Percentiles rank a stretch among this genome's conserved stretches.
These are phyloP conservation scores for Macrocystidia cucumis DNA, from an alignment of 1,284 basidiomycete species.

Conservation along the genomic window DNA sequence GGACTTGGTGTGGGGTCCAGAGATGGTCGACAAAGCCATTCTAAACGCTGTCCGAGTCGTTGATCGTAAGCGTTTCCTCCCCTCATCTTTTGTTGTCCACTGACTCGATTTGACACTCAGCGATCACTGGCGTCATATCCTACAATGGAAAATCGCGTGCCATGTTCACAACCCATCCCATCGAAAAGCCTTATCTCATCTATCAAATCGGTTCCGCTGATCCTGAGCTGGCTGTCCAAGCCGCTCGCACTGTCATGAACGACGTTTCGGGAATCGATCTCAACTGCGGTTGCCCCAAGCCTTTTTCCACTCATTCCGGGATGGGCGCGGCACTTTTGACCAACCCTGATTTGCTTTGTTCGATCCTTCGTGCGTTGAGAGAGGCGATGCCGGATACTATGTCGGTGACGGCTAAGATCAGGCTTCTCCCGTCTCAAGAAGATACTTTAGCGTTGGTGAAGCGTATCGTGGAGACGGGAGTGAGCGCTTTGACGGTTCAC, in stretches of 20 bases:
- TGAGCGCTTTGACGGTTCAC: slow-evolving; percentile 89
- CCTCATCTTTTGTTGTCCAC: neutral
- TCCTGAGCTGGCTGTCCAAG: slow-evolving; percentile 87
- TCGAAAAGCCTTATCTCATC: slow-evolving; percentile 88
- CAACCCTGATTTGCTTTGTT: slow-evolving; percentile 86
- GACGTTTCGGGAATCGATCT: slow-evolving; percentile 94
- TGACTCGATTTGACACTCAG: slow-evolving; percentile 28
- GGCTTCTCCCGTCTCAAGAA: slow-evolving; percentile 80
- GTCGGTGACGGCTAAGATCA: slow-evolving; percentile 88
- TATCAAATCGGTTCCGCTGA: slow-evolving; percentile 91
- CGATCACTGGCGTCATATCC: slow-evolving; percentile 82
- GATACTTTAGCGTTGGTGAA: slow-evolving; percentile 85
- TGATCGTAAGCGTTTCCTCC: slow-evolving; percentile 54
- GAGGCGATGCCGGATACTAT: slow-evolving; percentile 69
- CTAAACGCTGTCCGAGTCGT: slow-evolving; percentile 79
- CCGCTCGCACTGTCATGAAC: slow-evolving; percentile 78
- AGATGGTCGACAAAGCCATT: slow-evolving; percentile 95
- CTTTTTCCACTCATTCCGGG: slow-evolving; percentile 91
- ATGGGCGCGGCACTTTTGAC: slow-evolving; percentile 96
- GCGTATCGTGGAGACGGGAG: slow-evolving; percentile 81
- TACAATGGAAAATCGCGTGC: slow-evolving; percentile 78
- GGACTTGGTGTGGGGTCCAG: slow-evolving; percentile 94
- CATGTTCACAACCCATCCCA: slow-evolving; percentile 90
- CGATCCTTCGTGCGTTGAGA: slow-evolving; percentile 76
- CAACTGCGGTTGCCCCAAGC: slow-evolving; percentile 94